A percentile compares a stretch with the other conserved stretches of the same genome.
Evolutionary conservation across 2,329 filamentous ascomycete species (phyloP).

Genomic region (Fusarium virguliforme): DNA sequence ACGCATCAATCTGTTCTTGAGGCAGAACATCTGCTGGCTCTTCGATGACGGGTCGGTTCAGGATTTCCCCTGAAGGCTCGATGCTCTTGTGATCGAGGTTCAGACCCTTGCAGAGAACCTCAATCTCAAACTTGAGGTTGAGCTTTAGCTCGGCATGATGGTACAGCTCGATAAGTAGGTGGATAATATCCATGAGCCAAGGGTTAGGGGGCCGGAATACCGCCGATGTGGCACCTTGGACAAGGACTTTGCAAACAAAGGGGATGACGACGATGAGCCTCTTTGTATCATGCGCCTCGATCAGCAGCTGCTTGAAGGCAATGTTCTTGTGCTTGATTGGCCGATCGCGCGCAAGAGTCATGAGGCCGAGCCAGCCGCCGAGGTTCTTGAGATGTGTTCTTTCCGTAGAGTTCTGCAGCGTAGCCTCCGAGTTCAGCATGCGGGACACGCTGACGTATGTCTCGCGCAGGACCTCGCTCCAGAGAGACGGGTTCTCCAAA

Average conservation of each 20-base stretch:
- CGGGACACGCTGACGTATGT: constrained; percentile 90
- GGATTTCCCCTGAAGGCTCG: constrained; percentile 88
- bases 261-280: constrained; percentile 93
- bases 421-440: constrained; percentile 91
- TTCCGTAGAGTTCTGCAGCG: constrained; percentile 87
- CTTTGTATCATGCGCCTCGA: constrained; percentile 95
- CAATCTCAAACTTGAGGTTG: constrained; percentile 98
- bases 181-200: constrained; percentile 97
- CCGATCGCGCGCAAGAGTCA: constrained; percentile 94
- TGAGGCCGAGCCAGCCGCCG: constrained; percentile 90
- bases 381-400: constrained; percentile 93
- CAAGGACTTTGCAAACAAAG: constrained; percentile 96
- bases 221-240: constrained; percentile 86
- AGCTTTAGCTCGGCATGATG: constrained; percentile 94
- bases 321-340: constrained; percentile 98
- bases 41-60: constrained; percentile 79
- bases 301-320: constrained; percentile 94
- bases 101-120: constrained; percentile 94
- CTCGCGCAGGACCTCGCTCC: constrained; percentile 91
- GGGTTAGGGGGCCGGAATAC: constrained; percentile 97
- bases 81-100: constrained; percentile 94
- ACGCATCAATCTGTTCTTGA: constrained; percentile 82
- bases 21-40: constrained; percentile 73
- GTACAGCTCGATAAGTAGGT: constrained; percentile 92
- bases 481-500: constrained; percentile 84